Percentiles rank a stretch among this genome's conserved stretches.
These are phyloP conservation scores for Penicillium sp. DNA, from an alignment of 2,329 filamentous ascomycete genomes.

Conservation along the genomic window DNA sequence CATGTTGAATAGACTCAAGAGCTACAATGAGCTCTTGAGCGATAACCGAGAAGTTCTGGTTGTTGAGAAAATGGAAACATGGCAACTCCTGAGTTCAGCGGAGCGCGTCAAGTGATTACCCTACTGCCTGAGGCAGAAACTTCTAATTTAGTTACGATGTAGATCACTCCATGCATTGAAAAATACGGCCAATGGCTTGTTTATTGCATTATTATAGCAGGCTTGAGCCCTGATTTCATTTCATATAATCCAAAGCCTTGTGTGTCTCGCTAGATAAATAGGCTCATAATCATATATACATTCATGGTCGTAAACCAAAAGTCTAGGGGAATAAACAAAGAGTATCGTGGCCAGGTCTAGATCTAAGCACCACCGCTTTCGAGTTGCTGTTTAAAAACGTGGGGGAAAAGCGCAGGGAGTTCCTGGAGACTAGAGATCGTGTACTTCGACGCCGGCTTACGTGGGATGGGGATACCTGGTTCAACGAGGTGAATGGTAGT, in stretches of 20 bases:
- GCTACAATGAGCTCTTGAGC: conserved; percentile 15
- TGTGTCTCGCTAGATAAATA: neutral
- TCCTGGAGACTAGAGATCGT: conserved; percentile 76
- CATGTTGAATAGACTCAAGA: conserved; percentile 16
- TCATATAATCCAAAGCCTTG: neutral
- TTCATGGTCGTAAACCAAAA: conserved; percentile 6
- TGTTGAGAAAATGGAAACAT: conserved; percentile 3
- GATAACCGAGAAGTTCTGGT: conserved; percentile 9
- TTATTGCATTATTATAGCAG: neutral
- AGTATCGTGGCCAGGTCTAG: neutral
- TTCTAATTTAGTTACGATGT: neutral
- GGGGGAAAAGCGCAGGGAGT: conserved; percentile 72
- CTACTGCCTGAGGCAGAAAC: conserved; percentile 21
- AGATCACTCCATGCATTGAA: neutral
- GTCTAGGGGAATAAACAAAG: conserved; percentile 7
- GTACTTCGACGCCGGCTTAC: conserved; percentile 65
- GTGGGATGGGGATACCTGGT: conserved; percentile 64
- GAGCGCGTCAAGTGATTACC: conserved; percentile 16
- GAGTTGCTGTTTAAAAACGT: conserved; percentile 70
- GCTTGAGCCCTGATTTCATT: neutral
- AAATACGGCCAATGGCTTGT: neutral
- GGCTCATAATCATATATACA: conserved; percentile 4
- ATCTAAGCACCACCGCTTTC: conserved; percentile 9
- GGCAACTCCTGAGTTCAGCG: conserved; percentile 18
- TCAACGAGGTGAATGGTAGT: conserved; percentile 83